phyloP scores from a whole-genome alignment of 1,139 yeast genomes.

The Ogataea hybrid region DNA sequence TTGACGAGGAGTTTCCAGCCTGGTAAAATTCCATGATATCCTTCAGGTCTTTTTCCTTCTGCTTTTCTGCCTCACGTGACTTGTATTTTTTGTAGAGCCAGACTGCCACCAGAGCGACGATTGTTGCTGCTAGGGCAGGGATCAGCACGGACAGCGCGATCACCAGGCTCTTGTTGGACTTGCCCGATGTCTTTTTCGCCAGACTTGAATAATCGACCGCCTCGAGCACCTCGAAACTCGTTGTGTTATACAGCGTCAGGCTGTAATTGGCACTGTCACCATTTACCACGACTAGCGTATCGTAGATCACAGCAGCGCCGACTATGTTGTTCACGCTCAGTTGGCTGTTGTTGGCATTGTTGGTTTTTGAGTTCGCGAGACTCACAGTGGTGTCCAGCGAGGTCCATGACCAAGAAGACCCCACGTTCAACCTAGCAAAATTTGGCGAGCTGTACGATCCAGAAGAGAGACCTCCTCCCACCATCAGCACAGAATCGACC shows the following conservation, averaged over 20 bases:
- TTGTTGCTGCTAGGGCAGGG: constrained; percentile 29
- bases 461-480: constrained; percentile 35
- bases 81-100: constrained; percentile 28
- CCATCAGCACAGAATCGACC: constrained; percentile 33
- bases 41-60: constrained; percentile 29
- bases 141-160: constrained; percentile 33
- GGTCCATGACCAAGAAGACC: constrained; percentile 40
- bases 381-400: constrained; percentile 27
- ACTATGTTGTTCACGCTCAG: constrained; percentile 26
- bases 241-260: constrained; percentile 31
- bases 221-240: constrained; percentile 25
- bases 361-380: constrained; percentile 20
- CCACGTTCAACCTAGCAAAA: constrained; percentile 38
- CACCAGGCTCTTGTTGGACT: constrained; percentile 24
- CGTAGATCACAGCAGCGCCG: constrained; percentile 41
- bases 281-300: constrained; percentile 36
- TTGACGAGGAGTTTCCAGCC: constrained; percentile 24
- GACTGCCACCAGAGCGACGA: constrained; percentile 19
- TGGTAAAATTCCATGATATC: constrained; percentile 33
- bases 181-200: constrained; percentile 1
- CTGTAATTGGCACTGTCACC: constrained; percentile 19
- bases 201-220: constrained; percentile 28
- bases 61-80: constrained; percentile 26
- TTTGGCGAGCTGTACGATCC: constrained; percentile 36
- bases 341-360: constrained; percentile 15